Percentiles rank a stretch among this genome's conserved stretches.
These are phyloP conservation scores for Coprinopsis sp. DNA, from an alignment of 768 basidiomycete genomes.

Conservation along the genomic window DNA sequence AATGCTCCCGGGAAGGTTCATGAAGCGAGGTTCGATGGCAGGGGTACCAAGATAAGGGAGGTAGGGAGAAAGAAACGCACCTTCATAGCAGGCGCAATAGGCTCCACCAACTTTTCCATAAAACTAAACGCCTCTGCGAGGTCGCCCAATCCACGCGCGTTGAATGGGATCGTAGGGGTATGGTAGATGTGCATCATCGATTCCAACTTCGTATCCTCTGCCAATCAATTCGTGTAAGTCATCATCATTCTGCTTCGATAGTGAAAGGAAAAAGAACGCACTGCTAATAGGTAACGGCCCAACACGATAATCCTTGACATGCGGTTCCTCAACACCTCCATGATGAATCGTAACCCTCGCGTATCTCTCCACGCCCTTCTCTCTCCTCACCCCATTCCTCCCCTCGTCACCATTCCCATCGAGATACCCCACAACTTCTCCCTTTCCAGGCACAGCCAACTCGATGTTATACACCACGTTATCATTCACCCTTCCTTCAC, in stretches of 20 bases:
- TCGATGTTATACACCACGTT: constrained; percentile 52
- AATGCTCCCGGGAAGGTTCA: background rate
- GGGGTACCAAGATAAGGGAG: too few species aligned
- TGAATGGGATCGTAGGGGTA: constrained; percentile 47
- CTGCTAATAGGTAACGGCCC: constrained; percentile 56
- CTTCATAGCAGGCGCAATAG: constrained; percentile 36
- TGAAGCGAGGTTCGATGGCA: too few species aligned
- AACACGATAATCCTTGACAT: constrained; percentile 52
- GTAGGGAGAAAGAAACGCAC: constrained; percentile 22
- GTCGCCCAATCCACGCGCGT: constrained; percentile 38
- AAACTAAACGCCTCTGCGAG: constrained; percentile 27
- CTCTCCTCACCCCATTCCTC: too few species aligned
- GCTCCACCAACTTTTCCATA: constrained; percentile 28
- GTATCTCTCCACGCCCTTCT: constrained; percentile 33
- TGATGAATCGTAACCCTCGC: constrained; percentile 51
- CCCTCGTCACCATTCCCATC: constrained; percentile 18
- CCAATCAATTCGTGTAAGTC: too few species aligned
- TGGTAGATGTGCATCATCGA: constrained; percentile 49
- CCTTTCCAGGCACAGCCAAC: constrained; percentile 43
- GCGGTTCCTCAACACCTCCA: constrained; percentile 35
- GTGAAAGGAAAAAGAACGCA: too few species aligned
- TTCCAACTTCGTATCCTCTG: constrained; percentile 33
- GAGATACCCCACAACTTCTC: constrained; percentile 42
- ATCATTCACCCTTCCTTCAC: constrained; percentile 29
- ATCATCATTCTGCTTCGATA: too few species aligned